Percentiles rank a stretch among this genome's conserved stretches.
These are phyloP conservation scores for Jasminum sambac DNA, from an alignment of 257 asterid species.

Conservation along the genomic window DNA sequence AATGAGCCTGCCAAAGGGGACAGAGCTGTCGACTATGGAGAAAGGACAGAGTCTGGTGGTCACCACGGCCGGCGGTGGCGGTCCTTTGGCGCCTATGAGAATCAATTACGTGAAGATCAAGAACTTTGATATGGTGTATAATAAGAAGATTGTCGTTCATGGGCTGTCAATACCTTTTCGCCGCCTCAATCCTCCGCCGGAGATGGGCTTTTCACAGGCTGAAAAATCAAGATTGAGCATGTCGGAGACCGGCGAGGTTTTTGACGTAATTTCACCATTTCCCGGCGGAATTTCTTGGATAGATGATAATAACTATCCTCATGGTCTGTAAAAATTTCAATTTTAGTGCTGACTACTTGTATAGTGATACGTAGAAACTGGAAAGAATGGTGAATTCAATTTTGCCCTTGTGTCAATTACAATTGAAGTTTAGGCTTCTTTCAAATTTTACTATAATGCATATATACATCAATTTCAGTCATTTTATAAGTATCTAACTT, in stretches of 20 bases:
- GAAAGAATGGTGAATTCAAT: background rate
- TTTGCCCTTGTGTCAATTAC: background rate
- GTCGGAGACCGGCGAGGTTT: background rate
- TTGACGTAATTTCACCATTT: background rate
- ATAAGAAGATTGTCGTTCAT: constrained; percentile 70
- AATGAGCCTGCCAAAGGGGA: constrained; percentile 34
- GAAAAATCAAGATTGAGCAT: background rate
- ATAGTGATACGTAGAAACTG: too few species aligned
- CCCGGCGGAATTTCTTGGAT: background rate
- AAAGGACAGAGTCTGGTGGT: constrained; percentile 57
- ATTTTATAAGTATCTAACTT: too few species aligned
- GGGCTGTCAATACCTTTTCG: constrained; percentile 55
- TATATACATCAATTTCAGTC: background rate
- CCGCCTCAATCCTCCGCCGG: constrained; percentile 28
- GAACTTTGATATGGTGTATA: constrained; percentile 52
- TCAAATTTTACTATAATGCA: background rate
- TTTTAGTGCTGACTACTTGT: background rate
- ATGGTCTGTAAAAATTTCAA: background rate
- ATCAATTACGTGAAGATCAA: constrained; percentile 59
- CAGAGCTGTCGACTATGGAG: constrained; percentile 59
- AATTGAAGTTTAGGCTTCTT: background rate
- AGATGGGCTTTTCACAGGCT: background rate
- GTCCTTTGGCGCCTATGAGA: constrained; percentile 62
- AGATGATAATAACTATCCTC: background rate
- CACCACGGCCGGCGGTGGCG: constrained; percentile 61